Conservation (phyloP, 2,329 filamentous ascomycete genomes). For the Xylariomycetidae sp. region DNA sequence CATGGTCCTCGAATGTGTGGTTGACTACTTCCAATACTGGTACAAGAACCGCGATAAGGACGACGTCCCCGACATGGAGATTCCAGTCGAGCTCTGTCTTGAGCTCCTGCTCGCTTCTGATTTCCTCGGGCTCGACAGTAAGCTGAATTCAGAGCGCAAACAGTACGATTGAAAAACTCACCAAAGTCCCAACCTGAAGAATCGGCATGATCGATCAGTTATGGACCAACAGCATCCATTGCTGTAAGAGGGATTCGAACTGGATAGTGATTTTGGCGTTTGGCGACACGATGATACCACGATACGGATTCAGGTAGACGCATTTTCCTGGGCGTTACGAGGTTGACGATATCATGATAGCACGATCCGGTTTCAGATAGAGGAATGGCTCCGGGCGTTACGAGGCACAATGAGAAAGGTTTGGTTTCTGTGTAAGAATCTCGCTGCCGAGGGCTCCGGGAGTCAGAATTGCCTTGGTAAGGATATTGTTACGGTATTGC, state of each 20-base stretch:
- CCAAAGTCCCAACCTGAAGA: constrained; percentile 9
- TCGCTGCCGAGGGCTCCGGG: no score
- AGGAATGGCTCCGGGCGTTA: neutral
- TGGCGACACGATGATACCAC: constrained; percentile 1
- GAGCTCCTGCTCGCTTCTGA: constrained; percentile 75
- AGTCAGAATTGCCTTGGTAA: no score
- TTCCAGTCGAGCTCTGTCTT: constrained; percentile 72
- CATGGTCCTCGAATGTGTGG: constrained; percentile 72
- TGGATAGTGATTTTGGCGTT: neutral
- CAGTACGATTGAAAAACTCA: constrained; percentile 2
- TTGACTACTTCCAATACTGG: constrained; percentile 81
- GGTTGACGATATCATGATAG: constrained; percentile 2
- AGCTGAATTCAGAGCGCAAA: constrained; percentile 17
- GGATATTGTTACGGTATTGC: neutral
- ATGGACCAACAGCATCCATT: neutral
- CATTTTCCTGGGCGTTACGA: no score
- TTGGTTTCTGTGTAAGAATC: neutral
- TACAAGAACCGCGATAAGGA: constrained; percentile 66
- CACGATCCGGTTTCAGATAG: neutral
- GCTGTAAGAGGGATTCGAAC: neutral
- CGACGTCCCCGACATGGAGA: constrained; percentile 76
- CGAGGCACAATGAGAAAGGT: neutral
- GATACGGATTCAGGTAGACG: no score
- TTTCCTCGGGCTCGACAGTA: constrained; percentile 66
- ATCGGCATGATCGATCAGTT: constrained; percentile 4